phyloP scores from a whole-genome alignment of 257 asterid species.

The Ophiorrhiza pumila region DNA sequence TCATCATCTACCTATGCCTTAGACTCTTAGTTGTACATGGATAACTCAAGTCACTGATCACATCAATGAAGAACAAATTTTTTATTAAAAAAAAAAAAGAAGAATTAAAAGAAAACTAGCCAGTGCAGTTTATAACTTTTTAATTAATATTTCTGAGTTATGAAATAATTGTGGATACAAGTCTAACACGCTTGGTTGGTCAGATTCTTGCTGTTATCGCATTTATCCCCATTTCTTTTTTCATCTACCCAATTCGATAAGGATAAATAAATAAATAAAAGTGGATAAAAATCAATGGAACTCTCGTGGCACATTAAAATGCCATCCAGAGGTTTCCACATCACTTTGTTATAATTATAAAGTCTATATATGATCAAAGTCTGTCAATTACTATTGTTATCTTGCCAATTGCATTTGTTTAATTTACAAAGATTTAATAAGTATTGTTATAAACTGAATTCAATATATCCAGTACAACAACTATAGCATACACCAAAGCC shows the following conservation, averaged over 20 bases:
- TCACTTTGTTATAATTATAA: not conserved
- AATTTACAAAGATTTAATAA: not conserved
- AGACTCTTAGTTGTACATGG: too few species aligned
- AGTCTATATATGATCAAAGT: not conserved
- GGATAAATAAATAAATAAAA: not conserved
- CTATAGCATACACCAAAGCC: not conserved
- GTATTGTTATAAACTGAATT: too few species aligned
- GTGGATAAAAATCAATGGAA: not conserved
- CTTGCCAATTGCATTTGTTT: not conserved
- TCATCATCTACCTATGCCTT: too few species aligned
- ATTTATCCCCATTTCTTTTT: not conserved
- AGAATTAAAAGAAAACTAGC: too few species aligned
- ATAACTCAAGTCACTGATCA: too few species aligned
- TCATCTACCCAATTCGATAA: not conserved
- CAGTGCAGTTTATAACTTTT: too few species aligned
- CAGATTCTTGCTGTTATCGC: not conserved
- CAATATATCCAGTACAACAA: too few species aligned
- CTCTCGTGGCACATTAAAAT: not conserved
- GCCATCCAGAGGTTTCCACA: slow-evolving; percentile 7
- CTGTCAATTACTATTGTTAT: not conserved
- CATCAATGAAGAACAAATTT: too few species aligned
- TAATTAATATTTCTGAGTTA: too few species aligned
- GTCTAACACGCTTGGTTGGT: not conserved
- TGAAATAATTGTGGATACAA: not conserved
- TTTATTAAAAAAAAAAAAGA: too few species aligned